Evolutionary conservation across 75 land plant species (phyloP), one percentile per base, ranked within the genome.

Genomic region (Picea glauca): DNA sequence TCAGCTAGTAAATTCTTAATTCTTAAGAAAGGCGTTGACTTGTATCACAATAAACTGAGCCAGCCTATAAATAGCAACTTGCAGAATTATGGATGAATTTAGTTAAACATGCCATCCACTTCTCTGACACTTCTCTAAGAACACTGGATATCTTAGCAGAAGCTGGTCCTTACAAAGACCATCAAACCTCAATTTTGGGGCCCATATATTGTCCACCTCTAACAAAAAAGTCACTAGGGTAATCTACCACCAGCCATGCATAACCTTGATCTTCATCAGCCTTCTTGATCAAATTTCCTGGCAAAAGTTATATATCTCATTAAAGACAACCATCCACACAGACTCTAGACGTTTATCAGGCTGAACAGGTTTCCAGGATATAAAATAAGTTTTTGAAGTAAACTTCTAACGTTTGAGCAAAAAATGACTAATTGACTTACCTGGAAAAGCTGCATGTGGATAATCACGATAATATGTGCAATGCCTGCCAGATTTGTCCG

Each of bases 391-490:
- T 60, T 32, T 21, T 14, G 12, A 77, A n/a, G 78, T 60, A 58
- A 33, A 31, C 1, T 32, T 26, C 60, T 11, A 72, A 72, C 5
- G 6, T 31, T 33, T 12, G 20, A n/a, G 67, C 30, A 3, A 15
- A 23, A 31, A 23, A 21, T 40, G 58, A 17, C 9, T 59, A 26
- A 32, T 2, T 23, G 26, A 74, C 60, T 76, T 77, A 93, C 94
- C 83, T 73, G 91, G 86, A 35, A 63, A 88, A 85, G 65, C 76
- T 73, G 56, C 83, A 82, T 79, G 89, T 26, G 98, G 95, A 76
- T 86, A 88, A 74, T 91, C 93, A 32, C 79, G 87, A 74, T 98
- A 98, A 81, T 98, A 98, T 70, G 96, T 91, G 74, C 99, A 98
- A 78, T 74, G 81, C 84, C 99, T 85, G 67, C 98, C 99, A 31